These are phyloP conservation scores for Fraxinus albicans DNA, from an alignment of 305 asterid species.

Conservation along the genomic window DNA sequence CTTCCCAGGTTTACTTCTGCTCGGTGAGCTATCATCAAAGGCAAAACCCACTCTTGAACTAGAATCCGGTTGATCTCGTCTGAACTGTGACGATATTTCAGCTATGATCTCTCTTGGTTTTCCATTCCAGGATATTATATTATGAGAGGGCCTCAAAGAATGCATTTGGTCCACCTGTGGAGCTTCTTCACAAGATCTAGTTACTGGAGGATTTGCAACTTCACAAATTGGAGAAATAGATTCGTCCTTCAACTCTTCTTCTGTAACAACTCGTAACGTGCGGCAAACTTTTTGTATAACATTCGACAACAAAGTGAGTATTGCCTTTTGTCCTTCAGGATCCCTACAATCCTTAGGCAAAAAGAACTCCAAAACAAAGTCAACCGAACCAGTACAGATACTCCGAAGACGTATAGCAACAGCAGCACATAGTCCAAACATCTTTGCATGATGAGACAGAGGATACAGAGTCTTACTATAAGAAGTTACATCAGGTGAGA, in stretches of 20 bases:
- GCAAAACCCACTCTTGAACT: slow-evolving; percentile 34
- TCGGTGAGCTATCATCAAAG: slow-evolving; percentile 36
- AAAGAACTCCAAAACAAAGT: slow-evolving; percentile 86
- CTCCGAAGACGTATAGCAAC: slow-evolving; percentile 86
- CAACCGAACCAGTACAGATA: slow-evolving; percentile 52
- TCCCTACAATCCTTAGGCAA: slow-evolving; percentile 59
- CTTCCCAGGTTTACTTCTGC: slow-evolving; percentile 42
- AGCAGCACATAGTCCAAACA: slow-evolving; percentile 74
- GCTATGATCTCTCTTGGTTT: not conserved
- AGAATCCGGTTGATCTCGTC: slow-evolving; percentile 17
- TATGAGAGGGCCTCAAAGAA: slow-evolving; percentile 17
- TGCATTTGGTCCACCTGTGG: not conserved
- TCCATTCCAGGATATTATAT: not conserved
- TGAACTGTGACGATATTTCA: not conserved
- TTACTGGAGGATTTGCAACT: not conserved
- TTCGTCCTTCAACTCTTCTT: slow-evolving; percentile 59
- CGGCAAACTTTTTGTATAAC: slow-evolving; percentile 63
- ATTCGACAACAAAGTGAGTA: slow-evolving; percentile 66
- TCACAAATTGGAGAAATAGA: slow-evolving; percentile 27
- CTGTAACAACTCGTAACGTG: slow-evolving; percentile 67
- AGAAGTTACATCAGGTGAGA: slow-evolving; percentile 65
- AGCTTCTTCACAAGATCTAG: not conserved
- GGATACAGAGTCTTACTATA: slow-evolving; percentile 75
- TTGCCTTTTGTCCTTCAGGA: slow-evolving; percentile 58
- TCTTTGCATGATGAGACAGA: slow-evolving; percentile 86